Base-by-base conservation (phyloP, 495 filamentous ascomycete genomes). In the Terfezia claveryi region DNA sequence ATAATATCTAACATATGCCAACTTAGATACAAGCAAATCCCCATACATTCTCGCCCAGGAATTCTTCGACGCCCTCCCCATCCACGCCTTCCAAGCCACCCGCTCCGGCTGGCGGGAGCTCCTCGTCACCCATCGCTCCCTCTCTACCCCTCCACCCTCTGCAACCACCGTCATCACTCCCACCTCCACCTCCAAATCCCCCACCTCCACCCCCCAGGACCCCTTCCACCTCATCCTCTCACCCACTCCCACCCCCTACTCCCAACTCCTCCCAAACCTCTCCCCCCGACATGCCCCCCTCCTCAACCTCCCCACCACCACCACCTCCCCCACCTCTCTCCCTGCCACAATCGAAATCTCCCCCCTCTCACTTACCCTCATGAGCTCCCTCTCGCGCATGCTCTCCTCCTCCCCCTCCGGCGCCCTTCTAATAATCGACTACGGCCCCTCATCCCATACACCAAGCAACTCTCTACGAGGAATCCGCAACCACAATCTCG, bases 11-110 rank as follows among this genome's bases (percentile, higher is more conserved):
- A 67, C 73, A 62, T 68, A 72, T 57, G 71, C 58, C 56, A 0
- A 46, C 41, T 14, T 46, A 46, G 8, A 46, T 14, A 46, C 12
- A 20, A 46, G 41, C 12, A 87, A 85, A 61, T 84, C 80, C 14
- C 88, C 91, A 1, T 91, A 94, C 68, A 91, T 96, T 52, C 76
- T 95, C 38, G 91, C 89, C 10, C 91, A 98, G 66, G 91, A 98
- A 66, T 95, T 98, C 73, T 96, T 98, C 68, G 91, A 98, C 63
- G 91, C 91, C n/a, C 82, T 96, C 7, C 91, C 91, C 38, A 94
- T 98, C 62, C 87, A 98, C 68, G 83, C 86, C 57, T 98, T 98
- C 68, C 80, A 94, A 64, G 80, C 80, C 23, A 65, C 62, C 14
- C 11, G 37, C 65, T 68, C 59, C 49, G 68, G 46, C 68, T 87